Base-by-base conservation (phyloP, 2,329 filamentous ascomycete species). In the Talaromyces sp. region DNA sequence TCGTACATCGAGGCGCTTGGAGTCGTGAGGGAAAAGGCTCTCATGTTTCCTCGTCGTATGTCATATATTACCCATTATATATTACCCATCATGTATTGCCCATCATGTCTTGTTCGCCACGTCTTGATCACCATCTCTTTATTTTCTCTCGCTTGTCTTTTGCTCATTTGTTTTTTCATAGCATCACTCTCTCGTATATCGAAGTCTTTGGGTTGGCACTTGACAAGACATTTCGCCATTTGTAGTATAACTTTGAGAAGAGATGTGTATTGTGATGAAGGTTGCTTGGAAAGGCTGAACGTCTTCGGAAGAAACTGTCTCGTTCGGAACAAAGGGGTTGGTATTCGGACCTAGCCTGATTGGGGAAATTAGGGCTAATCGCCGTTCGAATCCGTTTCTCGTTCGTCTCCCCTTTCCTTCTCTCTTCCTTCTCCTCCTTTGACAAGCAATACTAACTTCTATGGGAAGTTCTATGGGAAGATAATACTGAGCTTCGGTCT, bases 1-100 rank as follows among this genome's bases (percentile, higher is more conserved):
- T 58, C 56, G 56, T 43, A 27, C 24, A 43, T 58, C 56, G 56
- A 58, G 24, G 37, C 33, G 37, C n/a, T 43, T 58, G 56, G 50
- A 58, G 56, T 58, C 22, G 37, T 37, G 56, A 58, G 33, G 7
- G 22, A 37, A 31, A 27, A 27, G 7, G 22, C 27, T 50, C 13
- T 4, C 47, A 50, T 31, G 47, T 50, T 19, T 14, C 24, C 22
- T 27, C 22, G 10, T 31, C 43, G 35, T 43, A 13, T 8, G 10
- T 58, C 33, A 24, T 58, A 19, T 41, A 5, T 31, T 31, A 6
- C 27, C 27, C 27, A 31, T 31, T 7, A 31, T 31, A 22, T 22
- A 22, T 22, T 22, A 22, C 22, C 22, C 9, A 5, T 58, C 33
- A 24, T 58, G 33, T 41, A 5, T 31, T 31, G 4, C 27, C 27